Base-by-base conservation (phyloP, 2,329 filamentous ascomycete genomes). In the Diaporthe amygdali region DNA sequence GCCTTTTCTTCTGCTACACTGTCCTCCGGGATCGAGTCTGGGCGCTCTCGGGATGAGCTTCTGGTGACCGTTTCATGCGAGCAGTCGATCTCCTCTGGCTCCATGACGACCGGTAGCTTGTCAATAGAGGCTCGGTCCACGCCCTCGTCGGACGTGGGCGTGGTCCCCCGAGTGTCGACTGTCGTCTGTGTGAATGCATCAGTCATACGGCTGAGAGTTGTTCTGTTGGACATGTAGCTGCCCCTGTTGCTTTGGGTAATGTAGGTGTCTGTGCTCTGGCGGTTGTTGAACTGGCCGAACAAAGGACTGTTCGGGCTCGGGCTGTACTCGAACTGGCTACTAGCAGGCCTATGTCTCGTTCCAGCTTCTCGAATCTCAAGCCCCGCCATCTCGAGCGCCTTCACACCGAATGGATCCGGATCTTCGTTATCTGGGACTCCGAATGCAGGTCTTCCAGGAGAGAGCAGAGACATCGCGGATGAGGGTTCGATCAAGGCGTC, bases 331-430 rank as follows among this genome's bases (percentile, higher is more conserved):
- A 98, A 97, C 75, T 93, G 90, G 71, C 92, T 94, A 83, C 92
- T 94, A 30, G 89, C 86, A 2, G 95, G 94, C 69, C 94, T 87
- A 68, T 89, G 86, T 63, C 91, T 89, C 2, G 92, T 92, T 41
- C 94, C 95, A n/a, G 95, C 95, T 83, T 98, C 95, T 66, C 93
- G 90, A 75, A 98, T 96, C 76, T 96, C 94, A 69, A 98, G 84
- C 2, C 96, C 96, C 72, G 95, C 93, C 84, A 94, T 92, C 79
- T 97, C 94, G n/a, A 98, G 84, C 9, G 96, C 95, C 74, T 95
- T 88, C 32, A 98, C 93, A 30, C 96, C 96, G 78, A 94, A 98
- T 0, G 96, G 96, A 79, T 98, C 96, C 0, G 95, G 95, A 76
- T 98, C 96, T 68, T 95, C 90, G 4, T 85, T 82, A 74, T 92